Percentiles rank a stretch among this genome's conserved stretches.
These are phyloP conservation scores for Epichloe sp. DNA, from an alignment of 2,329 filamentous ascomycete species.

Conservation along the genomic window DNA sequence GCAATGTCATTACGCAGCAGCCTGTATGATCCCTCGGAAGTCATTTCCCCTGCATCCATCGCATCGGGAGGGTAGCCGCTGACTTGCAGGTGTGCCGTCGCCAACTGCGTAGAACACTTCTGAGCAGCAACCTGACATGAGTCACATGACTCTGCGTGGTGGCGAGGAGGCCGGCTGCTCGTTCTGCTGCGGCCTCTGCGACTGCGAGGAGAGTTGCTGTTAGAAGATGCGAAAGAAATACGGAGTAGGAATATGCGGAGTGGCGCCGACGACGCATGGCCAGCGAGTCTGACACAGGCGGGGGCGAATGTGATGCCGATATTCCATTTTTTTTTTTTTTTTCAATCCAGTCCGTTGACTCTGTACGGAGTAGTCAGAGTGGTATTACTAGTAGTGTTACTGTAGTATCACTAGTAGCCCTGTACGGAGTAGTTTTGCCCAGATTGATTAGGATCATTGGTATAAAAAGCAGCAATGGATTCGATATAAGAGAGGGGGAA, in stretches of 20 bases:
- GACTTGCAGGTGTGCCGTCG: not conserved
- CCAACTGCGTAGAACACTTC: not conserved
- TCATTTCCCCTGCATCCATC: not conserved
- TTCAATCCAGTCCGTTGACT: not conserved
- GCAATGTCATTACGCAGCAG: not conserved
- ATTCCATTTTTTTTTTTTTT: not conserved
- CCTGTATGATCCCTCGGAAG: not conserved
- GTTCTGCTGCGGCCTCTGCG: conserved; percentile 1
- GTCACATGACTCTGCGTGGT: not conserved
- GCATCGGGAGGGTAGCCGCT: not conserved
- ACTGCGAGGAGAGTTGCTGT: conserved; percentile 1
- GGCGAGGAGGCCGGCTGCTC: conserved; percentile 2
- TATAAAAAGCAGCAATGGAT: too few species aligned
- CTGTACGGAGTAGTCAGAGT: too few species aligned
- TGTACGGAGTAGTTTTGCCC: too few species aligned
- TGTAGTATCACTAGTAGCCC: too few species aligned
- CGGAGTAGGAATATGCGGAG: too few species aligned
- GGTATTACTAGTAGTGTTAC: too few species aligned
- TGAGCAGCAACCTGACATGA: conserved; percentile 1
- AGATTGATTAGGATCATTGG: too few species aligned
- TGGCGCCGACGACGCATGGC: too few species aligned
- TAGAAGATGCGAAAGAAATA: not conserved
- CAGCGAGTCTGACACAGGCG: too few species aligned
- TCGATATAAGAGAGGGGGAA: too few species aligned
- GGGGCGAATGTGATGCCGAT: not conserved